Percentiles rank a stretch among this genome's conserved stretches.
These are phyloP conservation scores for Ogataea thermomethanolica DNA, from an alignment of 805 yeast genomes.

Conservation along the genomic window DNA sequence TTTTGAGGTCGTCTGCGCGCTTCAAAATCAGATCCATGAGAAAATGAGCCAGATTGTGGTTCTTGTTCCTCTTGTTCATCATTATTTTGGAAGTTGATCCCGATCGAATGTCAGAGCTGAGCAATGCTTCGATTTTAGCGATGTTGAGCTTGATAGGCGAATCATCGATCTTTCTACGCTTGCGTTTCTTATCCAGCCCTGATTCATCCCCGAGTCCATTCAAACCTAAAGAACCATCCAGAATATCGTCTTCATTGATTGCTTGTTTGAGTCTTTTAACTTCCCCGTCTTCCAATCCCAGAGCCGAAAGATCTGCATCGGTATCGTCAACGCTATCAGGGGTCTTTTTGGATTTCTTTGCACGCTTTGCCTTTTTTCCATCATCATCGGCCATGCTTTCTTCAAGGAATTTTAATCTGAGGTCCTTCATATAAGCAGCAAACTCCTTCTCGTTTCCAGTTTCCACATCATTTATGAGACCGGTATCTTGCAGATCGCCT, in stretches of 20 bases:
- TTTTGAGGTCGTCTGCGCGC: slow-evolving; percentile 20
- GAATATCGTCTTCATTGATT: background rate
- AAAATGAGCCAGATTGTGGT: slow-evolving; percentile 27
- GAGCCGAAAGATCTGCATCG: background rate
- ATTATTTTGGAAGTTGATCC: slow-evolving; percentile 26
- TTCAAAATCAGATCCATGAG: slow-evolving; percentile 23
- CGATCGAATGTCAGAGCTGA: slow-evolving; percentile 25
- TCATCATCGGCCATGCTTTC: slow-evolving; percentile 15
- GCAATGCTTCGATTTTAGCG: slow-evolving; percentile 18
- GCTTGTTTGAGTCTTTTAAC: background rate
- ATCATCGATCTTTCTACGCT: slow-evolving; percentile 8
- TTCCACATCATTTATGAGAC: slow-evolving; percentile 39
- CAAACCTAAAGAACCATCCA: background rate
- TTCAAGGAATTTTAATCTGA: slow-evolving; percentile 35
- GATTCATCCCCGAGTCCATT: background rate
- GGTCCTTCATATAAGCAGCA: slow-evolving; percentile 45
- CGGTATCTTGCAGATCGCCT: slow-evolving; percentile 6
- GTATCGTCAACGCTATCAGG: slow-evolving; percentile 6
- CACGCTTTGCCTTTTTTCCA: slow-evolving; percentile 5
- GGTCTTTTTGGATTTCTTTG: slow-evolving; percentile 10
- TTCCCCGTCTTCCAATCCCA: slow-evolving; percentile 2
- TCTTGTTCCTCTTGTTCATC: slow-evolving; percentile 23
- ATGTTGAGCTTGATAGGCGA: slow-evolving; percentile 21
- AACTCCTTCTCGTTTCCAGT: slow-evolving; percentile 46
- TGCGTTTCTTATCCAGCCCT: slow-evolving; percentile 17